Base-by-base conservation (phyloP, 306 rosid species). In the Acacia melanoxylon region DNA sequence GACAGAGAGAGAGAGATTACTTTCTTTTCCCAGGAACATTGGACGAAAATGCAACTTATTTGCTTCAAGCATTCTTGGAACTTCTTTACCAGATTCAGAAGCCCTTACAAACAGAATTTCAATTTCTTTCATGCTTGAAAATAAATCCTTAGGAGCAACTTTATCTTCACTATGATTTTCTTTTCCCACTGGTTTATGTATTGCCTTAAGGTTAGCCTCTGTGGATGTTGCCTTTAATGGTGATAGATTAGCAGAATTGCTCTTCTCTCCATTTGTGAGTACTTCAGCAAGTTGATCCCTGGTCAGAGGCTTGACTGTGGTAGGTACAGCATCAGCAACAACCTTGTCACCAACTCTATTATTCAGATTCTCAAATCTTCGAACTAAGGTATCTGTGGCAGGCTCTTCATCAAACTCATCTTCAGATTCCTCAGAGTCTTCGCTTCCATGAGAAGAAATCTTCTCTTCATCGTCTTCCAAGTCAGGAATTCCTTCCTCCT, bases 31-130 rank as follows among this genome's bases (percentile, higher is more conserved):
- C 0, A 77, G 88, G 35, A 91, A 78, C 54, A 92, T 82, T 49
- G 97, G 97, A 80, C 93, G 97, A 56, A 94, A 90, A 72, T 92
- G 94, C 72, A 91, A 86, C 77, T 92, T 92, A 85, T 94, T 92
- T 75, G 98, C 97, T 83, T 91, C 97, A 78, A 92, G 98, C 98
- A 94, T 92, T 86, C 91, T 89, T 27, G 97, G 98, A 86, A 94
- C 91, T 85, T 91, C 98, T 92, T 86, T 88, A 37, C 97, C 94
- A 52, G 94, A 85, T 29, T 94, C 97, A 10, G 94, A 90, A 68
- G 98, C 97, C 86, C 84, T 88, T 63, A 79, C 42, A 78, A 92
- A 94, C 52, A 91, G 91, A 81, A 17, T 12, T 76, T 94, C 98
- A 78, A 94, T 83, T 31, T 92, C 94, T 85, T 87, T 92, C 83